These are phyloP conservation scores for Agaricus bisporus DNA, from an alignment of 768 basidiomycete species.

Conservation along the genomic window DNA sequence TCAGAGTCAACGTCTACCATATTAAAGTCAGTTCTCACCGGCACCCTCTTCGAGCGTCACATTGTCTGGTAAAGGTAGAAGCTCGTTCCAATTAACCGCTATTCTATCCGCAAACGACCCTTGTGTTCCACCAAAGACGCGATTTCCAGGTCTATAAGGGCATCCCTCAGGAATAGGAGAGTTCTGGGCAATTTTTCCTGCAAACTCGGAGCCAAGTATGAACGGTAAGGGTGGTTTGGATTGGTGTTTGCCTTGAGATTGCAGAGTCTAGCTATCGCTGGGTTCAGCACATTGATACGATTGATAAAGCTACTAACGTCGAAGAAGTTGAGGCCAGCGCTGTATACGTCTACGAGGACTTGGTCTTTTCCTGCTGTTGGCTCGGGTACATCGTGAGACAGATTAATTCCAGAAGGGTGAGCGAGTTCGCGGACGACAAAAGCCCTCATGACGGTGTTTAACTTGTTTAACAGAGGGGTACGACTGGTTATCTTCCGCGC, in stretches of 20 bases:
- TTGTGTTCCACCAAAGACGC: conserved; percentile 79
- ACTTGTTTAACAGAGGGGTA: conserved; percentile 4
- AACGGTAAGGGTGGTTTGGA: conserved; percentile 80
- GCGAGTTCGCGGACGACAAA: conserved; percentile 67
- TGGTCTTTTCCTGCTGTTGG: conserved; percentile 47
- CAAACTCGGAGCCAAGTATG: conserved; percentile 78
- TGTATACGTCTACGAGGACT: conserved; percentile 71
- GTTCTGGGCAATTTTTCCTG: conserved; percentile 62
- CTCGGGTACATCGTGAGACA: conserved; percentile 50
- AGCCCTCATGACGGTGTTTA: conserved; percentile 54
- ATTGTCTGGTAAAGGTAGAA: conserved; percentile 67
- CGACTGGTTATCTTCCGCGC: not conserved
- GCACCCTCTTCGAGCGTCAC: conserved; percentile 85
- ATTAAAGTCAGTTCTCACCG: conserved; percentile 32
- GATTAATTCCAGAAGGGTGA: conserved; percentile 58
- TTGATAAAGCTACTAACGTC: conserved; percentile 33
- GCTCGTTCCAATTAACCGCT: conserved; percentile 38
- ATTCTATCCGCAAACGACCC: conserved; percentile 81
- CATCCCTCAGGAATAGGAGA: conserved; percentile 81
- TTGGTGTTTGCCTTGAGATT: conserved; percentile 89
- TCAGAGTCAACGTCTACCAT: not conserved
- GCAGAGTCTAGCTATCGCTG: conserved; percentile 56
- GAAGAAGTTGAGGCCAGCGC: conserved; percentile 75
- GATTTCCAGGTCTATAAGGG: conserved; percentile 72
- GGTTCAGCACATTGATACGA: not conserved